phyloP scores from a whole-genome alignment of 2,329 filamentous ascomycete genomes.

The Ustilaginoidea virens region DNA sequence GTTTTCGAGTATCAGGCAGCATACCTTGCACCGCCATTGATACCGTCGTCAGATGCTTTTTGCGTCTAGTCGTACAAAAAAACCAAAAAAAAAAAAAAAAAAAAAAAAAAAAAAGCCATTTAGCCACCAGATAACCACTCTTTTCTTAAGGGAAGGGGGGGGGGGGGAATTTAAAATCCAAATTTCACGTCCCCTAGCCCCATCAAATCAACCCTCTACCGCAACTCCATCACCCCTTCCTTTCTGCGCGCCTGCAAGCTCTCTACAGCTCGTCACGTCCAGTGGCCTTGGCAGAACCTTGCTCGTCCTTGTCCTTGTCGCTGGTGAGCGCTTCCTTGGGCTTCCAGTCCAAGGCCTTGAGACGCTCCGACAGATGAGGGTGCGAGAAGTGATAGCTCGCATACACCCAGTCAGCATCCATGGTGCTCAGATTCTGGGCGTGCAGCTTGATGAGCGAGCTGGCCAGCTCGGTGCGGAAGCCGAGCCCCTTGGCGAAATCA shows the following conservation, averaged over 20 bases:
- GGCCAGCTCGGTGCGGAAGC: constrained; percentile 71
- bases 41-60: no score
- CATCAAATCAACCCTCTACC: no score
- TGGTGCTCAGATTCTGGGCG: constrained; percentile 93
- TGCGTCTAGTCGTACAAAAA: no score
- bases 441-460: constrained; percentile 90
- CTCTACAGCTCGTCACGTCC: constrained; percentile 56
- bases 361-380: constrained; percentile 83
- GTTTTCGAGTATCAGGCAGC: no score
- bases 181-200: no score
- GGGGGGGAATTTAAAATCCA: no score
- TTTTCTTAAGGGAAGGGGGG: no score
- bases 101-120: no score
- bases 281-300: constrained; percentile 46
- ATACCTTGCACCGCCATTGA: no score
- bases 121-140: no score
- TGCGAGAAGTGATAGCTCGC: constrained; percentile 98
- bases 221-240: not conserved
- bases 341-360: constrained; percentile 82
- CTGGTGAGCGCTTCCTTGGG: constrained; percentile 34
- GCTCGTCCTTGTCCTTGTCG: constrained; percentile 23
- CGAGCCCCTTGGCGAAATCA: constrained; percentile 70
- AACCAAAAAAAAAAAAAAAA: no score
- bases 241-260: not conserved
- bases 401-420: constrained; percentile 98